These are phyloP conservation scores for Zychaea mexicana DNA, from an alignment of 371 early-diverging fungal genomes.

Conservation along the genomic window DNA sequence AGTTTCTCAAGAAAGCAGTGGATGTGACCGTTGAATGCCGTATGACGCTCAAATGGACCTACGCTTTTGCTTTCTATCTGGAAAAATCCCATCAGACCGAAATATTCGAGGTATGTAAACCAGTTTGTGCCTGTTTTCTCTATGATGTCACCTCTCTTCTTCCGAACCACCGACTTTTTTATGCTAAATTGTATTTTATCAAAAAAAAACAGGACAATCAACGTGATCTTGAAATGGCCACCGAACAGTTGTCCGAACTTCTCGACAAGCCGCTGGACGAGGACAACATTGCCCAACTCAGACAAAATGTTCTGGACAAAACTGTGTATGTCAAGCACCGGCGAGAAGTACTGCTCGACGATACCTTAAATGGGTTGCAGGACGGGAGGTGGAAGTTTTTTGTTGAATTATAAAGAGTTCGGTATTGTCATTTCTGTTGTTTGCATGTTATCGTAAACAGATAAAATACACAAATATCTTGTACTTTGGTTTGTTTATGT, in stretches of 20 bases:
- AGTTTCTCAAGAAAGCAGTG: conserved; percentile 89
- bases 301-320: conserved; percentile 84
- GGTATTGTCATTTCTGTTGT: no score
- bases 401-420: not conserved
- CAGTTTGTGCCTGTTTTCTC: not conserved
- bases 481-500: no score
- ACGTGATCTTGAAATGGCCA: conserved; percentile 94
- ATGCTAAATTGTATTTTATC: no score
- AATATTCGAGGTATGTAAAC: conserved; percentile 68
- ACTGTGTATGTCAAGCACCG: conserved; percentile 77
- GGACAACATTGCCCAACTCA: conserved; percentile 75
- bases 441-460: no score
- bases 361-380: conserved; percentile 76
- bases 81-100: conserved; percentile 74
- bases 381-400: conserved; percentile 76
- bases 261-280: conserved; percentile 84
- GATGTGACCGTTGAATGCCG: conserved; percentile 81
- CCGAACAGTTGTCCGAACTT: conserved; percentile 88
- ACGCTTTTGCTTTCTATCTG: conserved; percentile 91
- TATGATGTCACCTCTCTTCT: no score
- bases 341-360: conserved; percentile 79
- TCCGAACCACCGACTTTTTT: no score
- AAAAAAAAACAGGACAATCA: conserved; percentile 94
- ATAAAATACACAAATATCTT: no score
- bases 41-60: conserved; percentile 91